phyloP scores from a whole-genome alignment of 176 grass and related monocot genomes.

The Microstegium vimineum region DNA sequence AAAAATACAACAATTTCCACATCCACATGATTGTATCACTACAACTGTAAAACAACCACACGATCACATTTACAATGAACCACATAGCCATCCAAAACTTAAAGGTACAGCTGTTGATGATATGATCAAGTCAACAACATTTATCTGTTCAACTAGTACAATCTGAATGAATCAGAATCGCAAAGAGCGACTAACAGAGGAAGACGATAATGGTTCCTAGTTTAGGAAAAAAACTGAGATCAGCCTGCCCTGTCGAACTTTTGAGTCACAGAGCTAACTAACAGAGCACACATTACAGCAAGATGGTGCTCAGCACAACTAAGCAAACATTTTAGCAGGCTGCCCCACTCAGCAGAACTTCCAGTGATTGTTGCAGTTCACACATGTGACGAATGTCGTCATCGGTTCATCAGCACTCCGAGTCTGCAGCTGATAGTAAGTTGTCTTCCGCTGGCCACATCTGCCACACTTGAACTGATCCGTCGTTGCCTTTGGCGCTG shows the following conservation, averaged over 20 bases:
- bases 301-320: conserved; percentile 45
- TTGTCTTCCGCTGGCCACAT: conserved; percentile 73
- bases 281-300: not conserved
- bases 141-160: conserved; percentile 39
- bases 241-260: conserved; percentile 7
- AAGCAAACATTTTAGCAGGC: not conserved
- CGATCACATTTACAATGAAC: conserved; percentile 22
- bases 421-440: conserved; percentile 79
- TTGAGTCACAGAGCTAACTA: conserved; percentile 4
- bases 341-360: conserved; percentile 63
- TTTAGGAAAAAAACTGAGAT: conserved; percentile 34
- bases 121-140: conserved; percentile 24
- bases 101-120: conserved; percentile 8
- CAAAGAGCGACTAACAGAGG: not conserved
- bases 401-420: conserved; percentile 83
- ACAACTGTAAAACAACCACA: not conserved
- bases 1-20: not conserved
- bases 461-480: conserved; percentile 86
- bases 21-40: not conserved
- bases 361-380: conserved; percentile 90
- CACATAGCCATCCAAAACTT: conserved; percentile 5
- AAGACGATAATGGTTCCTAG: conserved; percentile 12
- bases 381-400: conserved; percentile 83
- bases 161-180: conserved; percentile 39
- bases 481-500: conserved; percentile 66